Evolutionary conservation across 371 early-diverging fungal species (phyloP), one percentile per base, ranked within the genome.

Genomic region (Mortierella sp.): DNA sequence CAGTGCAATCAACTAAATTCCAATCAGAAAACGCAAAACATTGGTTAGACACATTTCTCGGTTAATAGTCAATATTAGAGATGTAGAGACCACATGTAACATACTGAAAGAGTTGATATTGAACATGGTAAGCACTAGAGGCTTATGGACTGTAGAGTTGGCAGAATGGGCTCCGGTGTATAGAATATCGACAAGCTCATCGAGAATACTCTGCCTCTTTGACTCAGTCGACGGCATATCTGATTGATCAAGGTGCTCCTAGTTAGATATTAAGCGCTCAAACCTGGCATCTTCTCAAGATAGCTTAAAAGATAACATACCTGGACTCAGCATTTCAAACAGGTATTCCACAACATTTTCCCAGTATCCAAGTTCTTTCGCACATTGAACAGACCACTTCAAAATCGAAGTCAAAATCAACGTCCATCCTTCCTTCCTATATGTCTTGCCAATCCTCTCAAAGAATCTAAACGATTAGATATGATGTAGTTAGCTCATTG

Each of bases 391-490:
- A 0, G 91, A 92, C 86, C 89, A 88, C 57, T 87, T 80, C 45
- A 94, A 72, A 38, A 95, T 92, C 1, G 91, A 90, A 0, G 88
- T 88, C 38, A 96, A 81, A 0, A 96, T 87, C 65, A 87, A 77
- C 63, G 87, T 84, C 97, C 97, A 96, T 41, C 86, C 84, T 69
- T 96, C 97, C 76, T 95, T 96, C 8, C 97, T 89, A 76, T 96
- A 96, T 1, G 95, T 95, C 72, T 93, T 95, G 63, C 92, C 93
- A 53, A 96, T 96, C 8, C 96, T 85, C 57, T 95, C 96, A 84
- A 93, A 96, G 71, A 96, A 94, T 52, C 88, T 88, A 63, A 1
- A 10, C n/a, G 19, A n/a, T 65, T 24, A 32, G n/a, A 32, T 22
- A 36, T 15, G 43, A 1, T 55, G 24, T 41, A 28, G 41, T 33